These are phyloP conservation scores for Jacaranda mimosifolia DNA, from an alignment of 257 asterid genomes.

Conservation along the genomic window DNA sequence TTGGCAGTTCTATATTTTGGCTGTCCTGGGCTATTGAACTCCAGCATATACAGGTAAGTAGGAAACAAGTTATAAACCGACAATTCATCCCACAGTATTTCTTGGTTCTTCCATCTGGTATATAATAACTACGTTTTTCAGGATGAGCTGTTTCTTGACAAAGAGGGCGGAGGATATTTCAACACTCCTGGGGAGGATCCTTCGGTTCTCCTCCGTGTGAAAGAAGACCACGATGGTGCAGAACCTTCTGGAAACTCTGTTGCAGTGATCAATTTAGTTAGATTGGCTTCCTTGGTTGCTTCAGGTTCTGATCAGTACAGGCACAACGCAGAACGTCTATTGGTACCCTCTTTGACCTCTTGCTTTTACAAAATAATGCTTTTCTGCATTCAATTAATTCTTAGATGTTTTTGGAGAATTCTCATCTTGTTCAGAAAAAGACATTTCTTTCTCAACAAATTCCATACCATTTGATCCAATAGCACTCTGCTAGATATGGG, in stretches of 20 bases:
- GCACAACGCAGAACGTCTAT: slow-evolving; percentile 67
- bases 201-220: slow-evolving; percentile 89
- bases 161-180: slow-evolving; percentile 90
- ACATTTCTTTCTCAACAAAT: too few relatives aligned
- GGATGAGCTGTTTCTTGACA: slow-evolving; percentile 91
- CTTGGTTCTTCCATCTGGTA: neutral
- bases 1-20: slow-evolving; percentile 79
- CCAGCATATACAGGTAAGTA: slow-evolving; percentile 70
- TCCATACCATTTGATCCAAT: too few relatives aligned
- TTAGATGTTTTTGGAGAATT: too few relatives aligned
- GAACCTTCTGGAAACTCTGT: slow-evolving; percentile 98
- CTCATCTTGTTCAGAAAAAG: too few relatives aligned
- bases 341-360: slow-evolving; percentile 50
- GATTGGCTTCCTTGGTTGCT: slow-evolving; percentile 74
- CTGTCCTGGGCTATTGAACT: slow-evolving; percentile 92
- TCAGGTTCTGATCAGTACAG: slow-evolving; percentile 60
- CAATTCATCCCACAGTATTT: neutral
- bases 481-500: too few relatives aligned
- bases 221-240: slow-evolving; percentile 97
- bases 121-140: slow-evolving; percentile 31
- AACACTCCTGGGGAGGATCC: slow-evolving; percentile 90
- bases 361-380: too few relatives aligned
- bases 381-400: too few relatives aligned
- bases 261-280: slow-evolving; percentile 74
- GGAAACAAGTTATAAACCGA: neutral